phyloP scores from a whole-genome alignment of 805 yeast genomes.

The Yarrowia sp. region DNA sequence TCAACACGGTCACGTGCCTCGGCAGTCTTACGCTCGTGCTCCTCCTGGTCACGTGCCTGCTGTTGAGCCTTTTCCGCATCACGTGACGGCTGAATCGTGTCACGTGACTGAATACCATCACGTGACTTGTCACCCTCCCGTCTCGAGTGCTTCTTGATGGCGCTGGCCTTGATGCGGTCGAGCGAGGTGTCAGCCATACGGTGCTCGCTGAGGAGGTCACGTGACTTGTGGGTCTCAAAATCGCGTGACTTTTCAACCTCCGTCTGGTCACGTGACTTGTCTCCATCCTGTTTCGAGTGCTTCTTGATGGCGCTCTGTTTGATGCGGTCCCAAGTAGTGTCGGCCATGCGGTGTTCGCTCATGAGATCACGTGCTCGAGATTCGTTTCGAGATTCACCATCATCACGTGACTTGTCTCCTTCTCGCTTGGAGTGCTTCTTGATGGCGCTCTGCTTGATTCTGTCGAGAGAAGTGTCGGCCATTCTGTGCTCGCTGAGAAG shows the following conservation, averaged over 20 bases:
- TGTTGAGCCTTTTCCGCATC: background rate
- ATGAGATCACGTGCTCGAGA: background rate
- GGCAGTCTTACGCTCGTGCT: background rate
- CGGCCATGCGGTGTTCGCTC: background rate
- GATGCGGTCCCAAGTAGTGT: background rate
- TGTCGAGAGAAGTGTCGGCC: background rate
- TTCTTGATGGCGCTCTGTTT: background rate
- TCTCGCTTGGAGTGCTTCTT: background rate
- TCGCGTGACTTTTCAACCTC: too few species aligned
- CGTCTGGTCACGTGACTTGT: background rate
- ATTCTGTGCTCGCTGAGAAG: background rate
- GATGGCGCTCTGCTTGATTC: background rate
- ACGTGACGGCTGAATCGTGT: background rate
- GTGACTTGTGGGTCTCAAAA: too few species aligned
- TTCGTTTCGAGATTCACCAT: background rate
- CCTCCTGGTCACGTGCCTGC: background rate
- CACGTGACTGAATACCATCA: background rate
- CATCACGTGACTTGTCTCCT: background rate
- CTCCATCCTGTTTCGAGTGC: background rate
- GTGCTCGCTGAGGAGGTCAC: conserved; percentile 2
- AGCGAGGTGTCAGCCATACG: background rate
- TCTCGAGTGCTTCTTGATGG: background rate
- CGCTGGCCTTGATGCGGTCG: background rate
- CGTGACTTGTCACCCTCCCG: too few species aligned
- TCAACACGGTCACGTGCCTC: conserved; percentile 13